phyloP scores from a whole-genome alignment of 2,329 filamentous ascomycete genomes.

The Coleophoma crateriformis region DNA sequence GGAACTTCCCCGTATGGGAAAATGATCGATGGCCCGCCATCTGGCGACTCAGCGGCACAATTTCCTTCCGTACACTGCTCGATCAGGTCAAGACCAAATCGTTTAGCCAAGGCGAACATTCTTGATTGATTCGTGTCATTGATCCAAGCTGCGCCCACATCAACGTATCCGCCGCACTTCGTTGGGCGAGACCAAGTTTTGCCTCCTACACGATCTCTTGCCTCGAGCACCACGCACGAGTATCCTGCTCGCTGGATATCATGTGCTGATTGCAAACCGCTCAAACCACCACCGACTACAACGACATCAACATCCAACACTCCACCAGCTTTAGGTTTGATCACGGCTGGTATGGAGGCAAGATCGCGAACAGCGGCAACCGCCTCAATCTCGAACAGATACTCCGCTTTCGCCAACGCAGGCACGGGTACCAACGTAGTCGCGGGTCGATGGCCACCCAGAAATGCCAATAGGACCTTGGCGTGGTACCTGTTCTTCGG shows the following conservation, averaged over 20 bases:
- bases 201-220: slow-evolving; percentile 36
- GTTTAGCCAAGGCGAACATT: slow-evolving; percentile 34
- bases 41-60: not conserved
- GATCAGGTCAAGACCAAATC: slow-evolving; percentile 37
- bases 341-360: not conserved
- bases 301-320: slow-evolving; percentile 5
- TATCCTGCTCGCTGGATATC: slow-evolving; percentile 12
- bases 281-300: slow-evolving; percentile 8
- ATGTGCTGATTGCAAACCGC: slow-evolving; percentile 11
- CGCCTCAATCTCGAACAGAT: not conserved
- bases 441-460: not conserved
- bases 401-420: not conserved
- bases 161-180: slow-evolving; percentile 31
- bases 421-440: not conserved
- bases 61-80: slow-evolving; percentile 40
- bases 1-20: slow-evolving; percentile 1
- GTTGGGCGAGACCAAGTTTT: slow-evolving; percentile 25
- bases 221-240: slow-evolving; percentile 30
- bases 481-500: not conserved
- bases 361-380: not conserved
- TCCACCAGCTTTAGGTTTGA: not conserved
- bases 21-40: not conserved
- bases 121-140: slow-evolving; percentile 30
- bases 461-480: not conserved
- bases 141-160: slow-evolving; percentile 55